Evolutionary conservation across 2,329 filamentous ascomycete genomes (phyloP).

Genomic region (Fusarium tricinctum): DNA sequence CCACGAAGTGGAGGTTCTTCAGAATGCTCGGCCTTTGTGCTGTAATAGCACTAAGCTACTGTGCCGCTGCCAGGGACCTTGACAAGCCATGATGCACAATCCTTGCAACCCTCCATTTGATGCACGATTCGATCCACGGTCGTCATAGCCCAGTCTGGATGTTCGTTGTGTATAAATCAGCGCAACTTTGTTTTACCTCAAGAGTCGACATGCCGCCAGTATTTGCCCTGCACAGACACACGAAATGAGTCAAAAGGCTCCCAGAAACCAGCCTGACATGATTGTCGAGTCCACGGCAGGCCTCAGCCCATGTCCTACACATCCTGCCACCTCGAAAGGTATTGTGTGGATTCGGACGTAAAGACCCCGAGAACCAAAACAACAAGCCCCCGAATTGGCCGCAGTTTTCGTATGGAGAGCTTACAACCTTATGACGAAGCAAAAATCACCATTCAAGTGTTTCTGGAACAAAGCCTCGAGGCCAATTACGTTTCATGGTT

Average conservation of each 20-base stretch:
- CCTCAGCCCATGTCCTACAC: conserved; percentile 21
- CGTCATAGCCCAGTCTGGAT: conserved; percentile 20
- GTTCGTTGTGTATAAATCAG: conserved; percentile 2
- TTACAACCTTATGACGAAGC: neutral
- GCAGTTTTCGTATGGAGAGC: conserved; percentile 7
- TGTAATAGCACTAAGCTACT: conserved; percentile 22
- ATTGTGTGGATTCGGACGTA: conserved; percentile 19
- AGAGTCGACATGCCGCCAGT: neutral
- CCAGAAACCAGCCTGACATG: neutral
- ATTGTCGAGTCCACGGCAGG: conserved; percentile 17
- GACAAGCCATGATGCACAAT: conserved; percentile 39
- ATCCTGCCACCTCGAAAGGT: conserved; percentile 9
- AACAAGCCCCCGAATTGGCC: neutral
- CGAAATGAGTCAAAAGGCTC: neutral
- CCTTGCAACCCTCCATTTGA: conserved; percentile 41
- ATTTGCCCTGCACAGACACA: neutral
- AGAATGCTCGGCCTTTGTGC: conserved; percentile 11
- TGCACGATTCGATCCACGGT: conserved; percentile 37
- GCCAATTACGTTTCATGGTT: conserved; percentile 18
- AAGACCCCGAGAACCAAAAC: conserved; percentile 5
- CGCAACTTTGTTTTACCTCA: neutral
- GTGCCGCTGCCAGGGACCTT: conserved; percentile 43
- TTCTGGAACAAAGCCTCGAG: conserved; percentile 34
- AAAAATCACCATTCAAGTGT: conserved; percentile 10
- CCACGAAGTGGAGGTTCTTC: conserved; percentile 15